Percentiles rank a stretch among this genome's conserved stretches.
Evolutionary conservation across 345 rosid genomes (phyloP).

Genomic region (Brassica napus): DNA sequence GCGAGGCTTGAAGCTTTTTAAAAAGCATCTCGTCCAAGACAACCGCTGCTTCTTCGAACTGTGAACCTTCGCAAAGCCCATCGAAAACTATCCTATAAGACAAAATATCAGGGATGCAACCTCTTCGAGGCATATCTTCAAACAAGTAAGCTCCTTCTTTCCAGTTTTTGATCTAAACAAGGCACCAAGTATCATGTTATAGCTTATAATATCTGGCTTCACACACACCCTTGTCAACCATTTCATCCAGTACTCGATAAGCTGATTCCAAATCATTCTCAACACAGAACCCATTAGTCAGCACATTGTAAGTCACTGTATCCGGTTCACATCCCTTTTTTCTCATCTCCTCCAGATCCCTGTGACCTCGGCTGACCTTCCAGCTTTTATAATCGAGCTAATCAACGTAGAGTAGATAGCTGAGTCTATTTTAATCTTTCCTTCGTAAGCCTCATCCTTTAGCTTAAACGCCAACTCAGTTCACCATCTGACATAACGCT

Average conservation of each 20-base stretch:
- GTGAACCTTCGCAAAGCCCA: slow-evolving; percentile 53
- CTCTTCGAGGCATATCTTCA: slow-evolving; percentile 81
- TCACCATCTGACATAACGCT: slow-evolving; percentile 52
- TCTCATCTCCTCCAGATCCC: slow-evolving; percentile 60
- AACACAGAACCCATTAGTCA: slow-evolving; percentile 59
- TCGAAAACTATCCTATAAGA: slow-evolving; percentile 77
- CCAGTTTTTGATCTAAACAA: slow-evolving; percentile 62
- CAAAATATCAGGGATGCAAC: slow-evolving; percentile 66
- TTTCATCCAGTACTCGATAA: slow-evolving; percentile 52
- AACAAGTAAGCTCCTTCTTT: slow-evolving; percentile 66
- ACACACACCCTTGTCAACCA: slow-evolving; percentile 54
- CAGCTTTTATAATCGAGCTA: slow-evolving; percentile 50
- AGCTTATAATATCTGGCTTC: slow-evolving; percentile 67
- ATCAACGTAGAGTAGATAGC: slow-evolving; percentile 64
- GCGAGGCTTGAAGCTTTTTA: slow-evolving; percentile 68
- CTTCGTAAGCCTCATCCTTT: slow-evolving; percentile 55
- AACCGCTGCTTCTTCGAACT: slow-evolving; percentile 55
- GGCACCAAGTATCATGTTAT: slow-evolving; percentile 59
- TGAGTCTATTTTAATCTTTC: slow-evolving; percentile 48
- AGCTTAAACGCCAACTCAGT: slow-evolving; percentile 56
- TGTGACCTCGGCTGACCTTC: slow-evolving; percentile 55
- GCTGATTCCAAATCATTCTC: slow-evolving; percentile 62
- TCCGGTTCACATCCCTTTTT: slow-evolving; percentile 56
- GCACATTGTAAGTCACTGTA: slow-evolving; percentile 61
- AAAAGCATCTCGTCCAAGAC: slow-evolving; percentile 83